phyloP scores from a whole-genome alignment of 495 filamentous ascomycete genomes.

The Penicillium odoratum region DNA sequence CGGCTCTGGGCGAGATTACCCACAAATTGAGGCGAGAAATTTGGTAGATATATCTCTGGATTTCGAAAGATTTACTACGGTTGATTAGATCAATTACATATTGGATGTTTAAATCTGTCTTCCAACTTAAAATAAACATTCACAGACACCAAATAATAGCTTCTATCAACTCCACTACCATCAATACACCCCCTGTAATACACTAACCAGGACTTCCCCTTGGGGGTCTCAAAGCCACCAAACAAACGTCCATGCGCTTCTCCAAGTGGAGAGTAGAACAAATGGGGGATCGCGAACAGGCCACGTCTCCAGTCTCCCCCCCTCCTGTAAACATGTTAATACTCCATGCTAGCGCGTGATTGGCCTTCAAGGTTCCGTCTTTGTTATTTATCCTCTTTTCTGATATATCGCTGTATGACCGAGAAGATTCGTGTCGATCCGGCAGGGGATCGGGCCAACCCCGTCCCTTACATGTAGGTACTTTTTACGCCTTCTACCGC shows the following conservation, averaged over 20 bases:
- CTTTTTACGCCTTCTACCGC: conserved; percentile 13
- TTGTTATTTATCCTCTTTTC: conserved; percentile 2
- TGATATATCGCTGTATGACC: conserved; percentile 1
- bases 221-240: conserved; percentile 2
- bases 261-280: conserved; percentile 10
- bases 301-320: conserved; percentile 28
- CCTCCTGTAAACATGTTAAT: conserved; percentile 7
- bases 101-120: background rate
- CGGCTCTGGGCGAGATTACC: conserved; percentile 5
- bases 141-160: background rate
- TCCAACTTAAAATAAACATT: background rate
- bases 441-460: conserved; percentile 19
- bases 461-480: conserved; percentile 18
- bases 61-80: background rate
- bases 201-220: background rate
- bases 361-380: conserved; percentile 1
- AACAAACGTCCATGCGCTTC: conserved; percentile 6
- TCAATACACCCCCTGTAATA: conserved; percentile 1
- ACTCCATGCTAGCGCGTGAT: background rate
- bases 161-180: background rate
- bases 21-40: background rate
- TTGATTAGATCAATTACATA: background rate
- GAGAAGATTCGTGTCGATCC: conserved; percentile 18
- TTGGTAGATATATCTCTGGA: background rate
- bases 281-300: conserved; percentile 24